phyloP scores from a whole-genome alignment of 345 rosid species.

The Lagerstroemia speciosa region DNA sequence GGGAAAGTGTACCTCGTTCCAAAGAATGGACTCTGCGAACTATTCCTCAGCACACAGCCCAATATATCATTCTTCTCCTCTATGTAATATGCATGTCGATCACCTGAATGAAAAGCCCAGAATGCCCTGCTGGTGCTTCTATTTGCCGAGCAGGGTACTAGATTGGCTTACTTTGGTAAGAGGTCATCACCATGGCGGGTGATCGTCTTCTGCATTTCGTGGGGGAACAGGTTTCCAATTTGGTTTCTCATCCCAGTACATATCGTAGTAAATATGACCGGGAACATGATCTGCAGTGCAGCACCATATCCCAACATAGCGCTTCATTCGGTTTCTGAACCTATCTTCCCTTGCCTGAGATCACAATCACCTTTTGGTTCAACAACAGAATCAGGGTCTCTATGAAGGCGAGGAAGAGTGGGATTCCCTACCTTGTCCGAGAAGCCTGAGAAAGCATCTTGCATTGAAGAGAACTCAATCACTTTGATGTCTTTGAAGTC shows the following conservation, averaged over 20 bases:
- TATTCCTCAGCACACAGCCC: background rate
- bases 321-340: conserved; percentile 69
- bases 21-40: background rate
- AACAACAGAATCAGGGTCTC: conserved; percentile 5
- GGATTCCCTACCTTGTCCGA: conserved; percentile 54
- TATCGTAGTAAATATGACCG: conserved; percentile 88
- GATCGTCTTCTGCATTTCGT: conserved; percentile 61
- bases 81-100: background rate
- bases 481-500: conserved; percentile 69
- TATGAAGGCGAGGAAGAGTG: background rate
- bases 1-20: background rate
- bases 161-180: background rate
- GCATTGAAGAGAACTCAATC: conserved; percentile 77
- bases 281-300: conserved; percentile 67
- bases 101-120: background rate
- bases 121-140: background rate
- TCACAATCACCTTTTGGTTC: conserved; percentile 1
- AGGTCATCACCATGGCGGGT: conserved; percentile 48
- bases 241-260: conserved; percentile 97
- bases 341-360: conserved; percentile 54
- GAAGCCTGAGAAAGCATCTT: conserved; percentile 75
- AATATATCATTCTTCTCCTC: background rate
- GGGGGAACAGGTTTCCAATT: conserved; percentile 88
- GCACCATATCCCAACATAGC: conserved; percentile 92
- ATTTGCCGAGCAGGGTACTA: background rate